A percentile compares a stretch with the other conserved stretches of the same genome.
Conservation (phyloP, 2,329 filamentous ascomycete genomes). For the Myrmaecium sp. region DNA sequence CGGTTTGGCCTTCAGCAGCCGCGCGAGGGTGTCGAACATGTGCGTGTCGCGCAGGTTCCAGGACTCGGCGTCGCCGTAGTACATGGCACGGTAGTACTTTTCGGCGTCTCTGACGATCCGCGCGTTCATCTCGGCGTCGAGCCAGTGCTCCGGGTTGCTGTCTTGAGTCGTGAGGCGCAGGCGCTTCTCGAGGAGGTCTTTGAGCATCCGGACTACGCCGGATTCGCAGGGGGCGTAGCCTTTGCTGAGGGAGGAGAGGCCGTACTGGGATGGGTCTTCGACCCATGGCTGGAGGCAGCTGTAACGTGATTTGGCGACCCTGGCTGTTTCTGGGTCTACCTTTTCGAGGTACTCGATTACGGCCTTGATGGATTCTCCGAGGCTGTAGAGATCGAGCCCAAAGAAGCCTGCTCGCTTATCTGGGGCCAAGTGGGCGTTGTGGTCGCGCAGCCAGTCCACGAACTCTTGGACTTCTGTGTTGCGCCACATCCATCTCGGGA, state of each 20-base stretch:
- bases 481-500: constrained; percentile 41
- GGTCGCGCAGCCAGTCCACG: constrained; percentile 33
- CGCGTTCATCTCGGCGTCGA: constrained; percentile 34
- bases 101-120: constrained; percentile 32
- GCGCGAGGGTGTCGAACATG: constrained; percentile 32
- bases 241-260: constrained; percentile 18
- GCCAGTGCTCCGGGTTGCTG: constrained; percentile 29
- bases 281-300: constrained; percentile 31
- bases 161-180: constrained; percentile 21
- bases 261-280: constrained; percentile 32
- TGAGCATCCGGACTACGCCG: constrained; percentile 28
- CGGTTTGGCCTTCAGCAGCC: constrained; percentile 25
- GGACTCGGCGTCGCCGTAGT: constrained; percentile 29
- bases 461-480: constrained; percentile 35
- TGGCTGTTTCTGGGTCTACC: constrained; percentile 26
- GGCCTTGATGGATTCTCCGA: constrained; percentile 28
- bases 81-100: constrained; percentile 36
- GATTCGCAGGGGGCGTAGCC: constrained; percentile 29
- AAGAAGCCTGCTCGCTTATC: constrained; percentile 26
- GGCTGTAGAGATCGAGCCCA: constrained; percentile 35
- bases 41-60: constrained; percentile 37
- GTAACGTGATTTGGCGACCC: constrained; percentile 29
- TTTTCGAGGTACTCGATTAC: constrained; percentile 32
- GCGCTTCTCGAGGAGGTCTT: constrained; percentile 25
- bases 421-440: constrained; percentile 14